A percentile compares a stretch with the other conserved stretches of the same genome.
These are phyloP conservation scores for Xylariales sp. DNA, from an alignment of 2,329 filamentous ascomycete species.

Conservation along the genomic window DNA sequence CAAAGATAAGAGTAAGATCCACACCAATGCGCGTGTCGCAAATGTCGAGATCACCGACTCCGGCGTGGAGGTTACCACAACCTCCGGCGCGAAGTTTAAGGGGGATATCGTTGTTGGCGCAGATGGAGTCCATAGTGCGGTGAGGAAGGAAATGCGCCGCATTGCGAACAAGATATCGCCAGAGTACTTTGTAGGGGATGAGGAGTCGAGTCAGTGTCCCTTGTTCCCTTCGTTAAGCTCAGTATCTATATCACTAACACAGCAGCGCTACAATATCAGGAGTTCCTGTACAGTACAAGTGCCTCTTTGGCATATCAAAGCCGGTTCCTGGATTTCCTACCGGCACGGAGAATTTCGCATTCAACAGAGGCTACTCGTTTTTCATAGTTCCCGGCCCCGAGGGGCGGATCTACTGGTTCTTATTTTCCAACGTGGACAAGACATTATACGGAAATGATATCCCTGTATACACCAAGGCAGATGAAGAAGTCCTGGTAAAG, in stretches of 20 bases:
- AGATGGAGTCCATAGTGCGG: conserved; percentile 35
- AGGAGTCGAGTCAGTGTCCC: conserved; percentile 16
- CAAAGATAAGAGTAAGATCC: conserved; percentile 25
- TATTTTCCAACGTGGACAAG: conserved; percentile 24
- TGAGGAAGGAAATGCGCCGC: conserved; percentile 20
- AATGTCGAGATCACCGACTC: conserved; percentile 17
- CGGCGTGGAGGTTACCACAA: conserved; percentile 24
- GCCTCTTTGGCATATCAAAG: conserved; percentile 33
- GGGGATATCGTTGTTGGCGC: conserved; percentile 33
- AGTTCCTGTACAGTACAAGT: too few species aligned
- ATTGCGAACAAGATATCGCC: conserved; percentile 16
- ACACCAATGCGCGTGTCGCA: conserved; percentile 21
- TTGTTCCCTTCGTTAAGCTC: too few species aligned
- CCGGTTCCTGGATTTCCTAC: conserved; percentile 15
- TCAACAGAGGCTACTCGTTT: conserved; percentile 17
- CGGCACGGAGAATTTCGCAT: conserved; percentile 13
- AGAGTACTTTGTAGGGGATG: conserved; percentile 15
- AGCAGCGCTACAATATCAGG: too few species aligned
- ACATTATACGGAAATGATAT: conserved; percentile 24
- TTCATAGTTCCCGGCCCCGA: conserved; percentile 25
- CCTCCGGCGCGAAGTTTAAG: conserved; percentile 21
- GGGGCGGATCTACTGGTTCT: conserved; percentile 29
- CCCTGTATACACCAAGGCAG: conserved; percentile 25
- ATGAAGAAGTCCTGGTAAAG: conserved; percentile 23
- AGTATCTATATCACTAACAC: too few species aligned